phyloP scores from a whole-genome alignment of 2,329 filamentous ascomycete species.

The Diaporthe batatas region DNA sequence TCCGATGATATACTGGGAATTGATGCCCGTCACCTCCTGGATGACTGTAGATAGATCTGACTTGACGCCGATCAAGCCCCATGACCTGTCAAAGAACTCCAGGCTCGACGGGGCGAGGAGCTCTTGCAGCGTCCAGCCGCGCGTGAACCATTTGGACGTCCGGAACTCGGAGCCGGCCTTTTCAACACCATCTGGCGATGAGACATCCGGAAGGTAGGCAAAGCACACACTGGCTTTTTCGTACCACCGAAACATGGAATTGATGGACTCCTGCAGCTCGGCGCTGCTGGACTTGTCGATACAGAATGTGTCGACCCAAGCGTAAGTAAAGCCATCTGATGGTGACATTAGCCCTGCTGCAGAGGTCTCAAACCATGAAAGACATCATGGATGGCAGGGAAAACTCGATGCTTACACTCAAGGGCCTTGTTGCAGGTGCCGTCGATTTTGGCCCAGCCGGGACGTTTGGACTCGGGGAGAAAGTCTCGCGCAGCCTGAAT shows the following conservation, averaged over 20 bases:
- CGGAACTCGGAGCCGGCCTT: not conserved
- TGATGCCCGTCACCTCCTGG: conserved; percentile 12
- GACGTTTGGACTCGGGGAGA: conserved; percentile 4
- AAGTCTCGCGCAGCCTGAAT: not conserved
- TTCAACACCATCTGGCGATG: not conserved
- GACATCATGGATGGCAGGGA: too few relatives aligned
- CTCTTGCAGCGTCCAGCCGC: conserved; percentile 39
- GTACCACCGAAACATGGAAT: conserved; percentile 22
- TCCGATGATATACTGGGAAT: not conserved
- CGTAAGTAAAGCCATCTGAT: not conserved
- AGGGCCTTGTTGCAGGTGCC: conserved; percentile 6
- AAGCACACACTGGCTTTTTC: not conserved
- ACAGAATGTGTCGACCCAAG: conserved; percentile 8
- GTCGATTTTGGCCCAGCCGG: conserved; percentile 21
- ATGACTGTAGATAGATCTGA: conserved; percentile 3
- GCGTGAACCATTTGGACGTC: conserved; percentile 34
- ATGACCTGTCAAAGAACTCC: conserved; percentile 44
- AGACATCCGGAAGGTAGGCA: conserved; percentile 11
- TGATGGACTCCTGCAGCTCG: conserved; percentile 19
- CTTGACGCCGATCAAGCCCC: conserved; percentile 43
- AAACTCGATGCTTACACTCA: not conserved
- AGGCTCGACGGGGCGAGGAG: conserved; percentile 45
- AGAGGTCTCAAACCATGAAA: too few relatives aligned
- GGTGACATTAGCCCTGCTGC: too few relatives aligned
- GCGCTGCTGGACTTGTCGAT: conserved; percentile 30